Conservation (phyloP, 2,329 filamentous ascomycete species). For the Aspergillus eucalypticola region DNA sequence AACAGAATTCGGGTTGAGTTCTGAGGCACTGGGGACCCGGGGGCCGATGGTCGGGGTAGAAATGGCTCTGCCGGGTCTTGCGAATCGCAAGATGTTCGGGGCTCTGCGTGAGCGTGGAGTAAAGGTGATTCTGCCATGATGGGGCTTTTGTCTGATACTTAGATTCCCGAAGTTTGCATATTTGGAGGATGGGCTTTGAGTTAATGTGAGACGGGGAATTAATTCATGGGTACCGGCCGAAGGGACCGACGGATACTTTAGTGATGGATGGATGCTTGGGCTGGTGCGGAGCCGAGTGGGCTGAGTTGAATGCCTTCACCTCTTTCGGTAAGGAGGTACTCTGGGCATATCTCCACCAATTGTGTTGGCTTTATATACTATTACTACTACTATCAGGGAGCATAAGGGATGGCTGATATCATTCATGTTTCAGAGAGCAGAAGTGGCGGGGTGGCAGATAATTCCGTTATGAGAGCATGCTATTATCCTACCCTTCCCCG, state of each 20-base stretch:
- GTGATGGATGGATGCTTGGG: neutral
- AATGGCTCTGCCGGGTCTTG: neutral
- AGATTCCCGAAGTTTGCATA: too few relatives aligned
- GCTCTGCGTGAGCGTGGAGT: neutral
- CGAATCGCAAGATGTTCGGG: neutral
- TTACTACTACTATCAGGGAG: too few relatives aligned
- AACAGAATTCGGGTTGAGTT: slow-evolving; percentile 17
- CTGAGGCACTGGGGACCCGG: neutral
- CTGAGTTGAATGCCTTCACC: neutral
- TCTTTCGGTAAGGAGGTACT: too few relatives aligned
- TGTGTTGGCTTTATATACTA: too few relatives aligned
- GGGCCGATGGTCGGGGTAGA: neutral
- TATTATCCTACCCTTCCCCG: too few relatives aligned
- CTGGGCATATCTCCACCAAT: too few relatives aligned
- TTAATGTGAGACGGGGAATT: too few relatives aligned
- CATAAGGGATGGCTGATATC: too few relatives aligned
- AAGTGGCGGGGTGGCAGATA: too few relatives aligned
- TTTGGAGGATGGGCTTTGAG: too few relatives aligned
- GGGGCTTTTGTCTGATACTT: neutral
- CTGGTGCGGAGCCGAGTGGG: neutral
- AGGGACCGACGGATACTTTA: neutral
- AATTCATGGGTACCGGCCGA: neutral
- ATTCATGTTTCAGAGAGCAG: too few relatives aligned
- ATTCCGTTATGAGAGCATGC: too few relatives aligned
- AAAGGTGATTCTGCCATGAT: neutral